phyloP scores from a whole-genome alignment of 164 flowering plant genomes.

The Annona squamosa region DNA sequence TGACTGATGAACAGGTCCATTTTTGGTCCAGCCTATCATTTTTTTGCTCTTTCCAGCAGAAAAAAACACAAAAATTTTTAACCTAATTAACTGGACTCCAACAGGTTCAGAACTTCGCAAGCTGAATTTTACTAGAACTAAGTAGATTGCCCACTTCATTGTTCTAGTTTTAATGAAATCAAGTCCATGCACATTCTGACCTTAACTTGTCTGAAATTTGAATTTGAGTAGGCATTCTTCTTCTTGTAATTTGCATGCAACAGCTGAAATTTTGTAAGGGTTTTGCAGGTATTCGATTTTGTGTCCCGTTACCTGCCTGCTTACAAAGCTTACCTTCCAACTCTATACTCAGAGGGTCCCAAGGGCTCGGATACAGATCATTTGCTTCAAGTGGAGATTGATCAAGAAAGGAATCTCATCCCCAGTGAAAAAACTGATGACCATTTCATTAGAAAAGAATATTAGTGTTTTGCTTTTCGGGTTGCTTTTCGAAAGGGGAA shows the following conservation, averaged over 20 bases:
- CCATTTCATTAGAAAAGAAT: not conserved
- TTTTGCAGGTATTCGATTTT: constrained; percentile 73
- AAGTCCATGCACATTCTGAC: too few species aligned
- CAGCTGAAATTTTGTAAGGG: not conserved
- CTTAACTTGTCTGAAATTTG: too few species aligned
- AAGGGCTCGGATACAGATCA: constrained; percentile 59
- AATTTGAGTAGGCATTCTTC: too few species aligned
- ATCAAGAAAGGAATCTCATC: constrained; percentile 29
- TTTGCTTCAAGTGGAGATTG: constrained; percentile 24
- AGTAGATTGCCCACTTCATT: too few species aligned
- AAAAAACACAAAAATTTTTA: too few species aligned
- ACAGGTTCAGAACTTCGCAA: too few species aligned
- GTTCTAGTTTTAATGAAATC: too few species aligned
- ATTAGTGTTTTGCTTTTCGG: not conserved
- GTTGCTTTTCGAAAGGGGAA: not conserved
- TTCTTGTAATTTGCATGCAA: too few species aligned
- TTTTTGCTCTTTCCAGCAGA: not conserved
- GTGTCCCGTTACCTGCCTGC: constrained; percentile 96
- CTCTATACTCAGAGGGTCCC: constrained; percentile 89
- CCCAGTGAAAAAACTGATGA: constrained; percentile 6
- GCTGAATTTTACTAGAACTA: too few species aligned
- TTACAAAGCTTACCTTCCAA: constrained; percentile 87
- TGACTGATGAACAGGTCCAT: constrained; percentile 87
- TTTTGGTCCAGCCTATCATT: not conserved
- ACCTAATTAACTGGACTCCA: too few species aligned